Conservation (phyloP, 225 moss, liverwort and hornwort species). For the Pseudisothecium myosuroides region DNA sequence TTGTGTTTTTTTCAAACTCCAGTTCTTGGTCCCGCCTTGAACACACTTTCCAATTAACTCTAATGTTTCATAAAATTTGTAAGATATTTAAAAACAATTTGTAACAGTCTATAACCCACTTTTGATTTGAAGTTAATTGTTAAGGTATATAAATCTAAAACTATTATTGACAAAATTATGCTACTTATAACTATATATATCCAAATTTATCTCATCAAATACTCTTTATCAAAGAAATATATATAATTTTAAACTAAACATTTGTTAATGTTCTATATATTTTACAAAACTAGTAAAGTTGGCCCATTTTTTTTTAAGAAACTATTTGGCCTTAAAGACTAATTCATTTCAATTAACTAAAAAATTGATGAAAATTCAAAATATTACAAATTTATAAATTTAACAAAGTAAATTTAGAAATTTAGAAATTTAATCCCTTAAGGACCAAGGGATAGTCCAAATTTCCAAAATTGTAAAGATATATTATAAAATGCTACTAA, state of each 20-base stretch:
- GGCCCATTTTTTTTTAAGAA: background rate
- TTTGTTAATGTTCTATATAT: too few species aligned
- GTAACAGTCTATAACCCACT: too few species aligned
- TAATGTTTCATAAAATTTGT: background rate
- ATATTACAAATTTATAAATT: background rate
- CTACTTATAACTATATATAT: background rate
- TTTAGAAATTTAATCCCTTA: background rate
- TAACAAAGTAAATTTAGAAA: background rate
- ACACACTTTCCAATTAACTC: too few species aligned
- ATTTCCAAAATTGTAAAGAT: too few species aligned
- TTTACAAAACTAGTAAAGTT: rapidly evolving
- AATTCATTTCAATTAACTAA: background rate
- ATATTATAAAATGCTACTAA: too few species aligned
- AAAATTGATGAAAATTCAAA: background rate
- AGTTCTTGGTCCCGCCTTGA: too few species aligned
- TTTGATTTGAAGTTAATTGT: too few species aligned
- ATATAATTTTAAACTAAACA: too few species aligned
- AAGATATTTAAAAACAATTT: too few species aligned
- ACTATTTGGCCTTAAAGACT: background rate
- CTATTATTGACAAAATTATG: background rate
- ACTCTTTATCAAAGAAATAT: background rate
- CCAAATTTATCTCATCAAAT: background rate
- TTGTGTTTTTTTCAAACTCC: too few species aligned
- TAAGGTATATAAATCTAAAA: background rate
- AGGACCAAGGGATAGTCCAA: too few species aligned